A percentile compares a stretch with the other conserved stretches of the same genome.
Conservation (phyloP, 2,329 filamentous ascomycete genomes). For the Macrophomina phaseolina region DNA sequence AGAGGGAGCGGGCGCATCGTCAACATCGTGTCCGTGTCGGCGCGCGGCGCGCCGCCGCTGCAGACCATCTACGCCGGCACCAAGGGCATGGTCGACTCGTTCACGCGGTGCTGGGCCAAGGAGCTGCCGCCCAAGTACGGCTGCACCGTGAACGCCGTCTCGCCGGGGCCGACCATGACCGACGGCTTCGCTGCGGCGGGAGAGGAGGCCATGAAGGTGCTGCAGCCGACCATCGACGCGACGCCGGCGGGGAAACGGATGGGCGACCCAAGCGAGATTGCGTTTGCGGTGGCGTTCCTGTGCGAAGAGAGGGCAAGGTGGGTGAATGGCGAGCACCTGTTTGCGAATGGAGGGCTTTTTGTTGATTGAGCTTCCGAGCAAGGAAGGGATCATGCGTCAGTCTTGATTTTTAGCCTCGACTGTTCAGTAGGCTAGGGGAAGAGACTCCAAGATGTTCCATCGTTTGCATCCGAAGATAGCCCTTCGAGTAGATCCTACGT, state of each 20-base stretch:
- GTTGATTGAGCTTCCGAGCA: conserved; percentile 23
- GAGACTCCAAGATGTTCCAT: too few species aligned
- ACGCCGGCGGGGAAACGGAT: conserved; percentile 52
- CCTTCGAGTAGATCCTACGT: too few species aligned
- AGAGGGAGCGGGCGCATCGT: conserved; percentile 47
- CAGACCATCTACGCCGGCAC: conserved; percentile 58
- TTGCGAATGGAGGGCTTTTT: conserved; percentile 35
- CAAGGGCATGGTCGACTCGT: conserved; percentile 57
- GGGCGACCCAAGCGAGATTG: conserved; percentile 54
- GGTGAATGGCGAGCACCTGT: conserved; percentile 53
- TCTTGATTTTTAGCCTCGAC: too few species aligned
- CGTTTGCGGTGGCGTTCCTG: conserved; percentile 54
- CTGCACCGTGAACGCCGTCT: conserved; percentile 55
- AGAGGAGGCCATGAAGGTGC: conserved; percentile 53
- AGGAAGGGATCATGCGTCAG: neutral
- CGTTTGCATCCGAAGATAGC: too few species aligned
- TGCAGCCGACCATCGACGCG: conserved; percentile 55
- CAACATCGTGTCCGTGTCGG: conserved; percentile 50
- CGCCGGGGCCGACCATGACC: conserved; percentile 52
- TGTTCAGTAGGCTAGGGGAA: too few species aligned
- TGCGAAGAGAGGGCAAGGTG: conserved; percentile 53
- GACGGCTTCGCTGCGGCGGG: conserved; percentile 37
- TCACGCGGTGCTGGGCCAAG: conserved; percentile 54
- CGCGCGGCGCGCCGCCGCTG: conserved; percentile 42
- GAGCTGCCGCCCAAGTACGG: conserved; percentile 54